Base-by-base conservation (phyloP, 495 filamentous ascomycete genomes). In the Hypoxylon subgilvum region DNA sequence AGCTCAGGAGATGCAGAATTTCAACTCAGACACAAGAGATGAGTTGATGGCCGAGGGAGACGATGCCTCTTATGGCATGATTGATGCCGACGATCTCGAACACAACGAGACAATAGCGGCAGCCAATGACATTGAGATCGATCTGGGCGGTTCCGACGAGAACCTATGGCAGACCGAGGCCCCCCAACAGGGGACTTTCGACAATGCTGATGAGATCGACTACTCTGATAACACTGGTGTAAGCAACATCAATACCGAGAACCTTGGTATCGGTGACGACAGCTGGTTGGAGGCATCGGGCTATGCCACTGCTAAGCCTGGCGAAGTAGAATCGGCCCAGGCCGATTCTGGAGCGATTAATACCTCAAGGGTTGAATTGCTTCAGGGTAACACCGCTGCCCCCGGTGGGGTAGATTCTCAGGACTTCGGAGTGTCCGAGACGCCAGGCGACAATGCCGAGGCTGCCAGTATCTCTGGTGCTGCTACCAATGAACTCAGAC, bases 31-130 rank as follows among this genome's bases (percentile, higher is more conserved):
- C 31, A 61, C 63, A 23, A 50, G 75, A 58, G 69, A 76, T 49
- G 78, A 80, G 57, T 41, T 79, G 42, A 82, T 82, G 79, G 67
- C 72, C 9, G 80, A 81, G 52, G 78, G 69, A 10, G 72, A 73
- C 23, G 67, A 71, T 44, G 58, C 63, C 9, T 69, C 71, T 14
- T 72, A 70, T 27, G 67, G 70, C 3, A 75, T 74, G 70, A 52
- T 69, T 4, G 72, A 74, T 56, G 76, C 70, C 18, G 75, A 74
- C 6, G 65, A 71, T 41, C 67, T 75, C 39, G 67, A 71, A 0
- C 71, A 69, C n/a, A 57, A 62, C 25, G 63, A 42, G 16, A 47
- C 34, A 2, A 43, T 46, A 1, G 43, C 56, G 16, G 35, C 52
- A 47, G 42, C 38, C 25, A 72, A 66, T 35, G 67, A 70, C 23